phyloP scores from a whole-genome alignment of 805 yeast species.

The Torulaspora quercuum region DNA sequence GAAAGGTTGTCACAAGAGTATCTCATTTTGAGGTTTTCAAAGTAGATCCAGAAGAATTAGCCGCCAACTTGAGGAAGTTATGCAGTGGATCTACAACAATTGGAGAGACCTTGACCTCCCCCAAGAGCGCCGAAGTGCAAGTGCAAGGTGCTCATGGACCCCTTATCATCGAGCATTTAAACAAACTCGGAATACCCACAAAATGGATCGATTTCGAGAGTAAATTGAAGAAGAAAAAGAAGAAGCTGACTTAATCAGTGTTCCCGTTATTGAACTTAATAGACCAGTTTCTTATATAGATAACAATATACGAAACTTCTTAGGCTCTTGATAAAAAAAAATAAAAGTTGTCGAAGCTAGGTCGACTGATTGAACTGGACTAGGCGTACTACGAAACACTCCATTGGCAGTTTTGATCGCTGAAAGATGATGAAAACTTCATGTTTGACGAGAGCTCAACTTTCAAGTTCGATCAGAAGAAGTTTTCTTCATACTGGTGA shows the following conservation, averaged over 20 bases:
- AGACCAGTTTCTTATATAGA: conserved; percentile 6
- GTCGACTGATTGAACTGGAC: too few relatives aligned
- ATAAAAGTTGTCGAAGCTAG: too few relatives aligned
- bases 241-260: conserved; percentile 18
- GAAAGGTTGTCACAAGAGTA: conserved; percentile 74
- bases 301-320: conserved; percentile 3
- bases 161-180: conserved; percentile 54
- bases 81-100: conserved; percentile 90
- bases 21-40: conserved; percentile 64
- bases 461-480: conserved; percentile 7
- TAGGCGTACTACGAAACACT: too few relatives aligned
- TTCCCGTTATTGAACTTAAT: too few relatives aligned
- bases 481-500: conserved; percentile 17
- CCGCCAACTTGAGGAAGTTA: conserved; percentile 64
- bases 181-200: conserved; percentile 58
- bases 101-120: conserved; percentile 51
- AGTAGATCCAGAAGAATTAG: conserved; percentile 60
- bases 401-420: too few relatives aligned
- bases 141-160: conserved; percentile 90
- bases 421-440: background rate
- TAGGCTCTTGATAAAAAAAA: background rate
- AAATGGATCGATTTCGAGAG: conserved; percentile 65
- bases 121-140: conserved; percentile 60
- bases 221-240: conserved; percentile 54
- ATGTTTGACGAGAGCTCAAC: conserved; percentile 2